These are phyloP conservation scores for Xylaria longipes DNA, from an alignment of 495 filamentous ascomycete genomes.

Conservation along the genomic window DNA sequence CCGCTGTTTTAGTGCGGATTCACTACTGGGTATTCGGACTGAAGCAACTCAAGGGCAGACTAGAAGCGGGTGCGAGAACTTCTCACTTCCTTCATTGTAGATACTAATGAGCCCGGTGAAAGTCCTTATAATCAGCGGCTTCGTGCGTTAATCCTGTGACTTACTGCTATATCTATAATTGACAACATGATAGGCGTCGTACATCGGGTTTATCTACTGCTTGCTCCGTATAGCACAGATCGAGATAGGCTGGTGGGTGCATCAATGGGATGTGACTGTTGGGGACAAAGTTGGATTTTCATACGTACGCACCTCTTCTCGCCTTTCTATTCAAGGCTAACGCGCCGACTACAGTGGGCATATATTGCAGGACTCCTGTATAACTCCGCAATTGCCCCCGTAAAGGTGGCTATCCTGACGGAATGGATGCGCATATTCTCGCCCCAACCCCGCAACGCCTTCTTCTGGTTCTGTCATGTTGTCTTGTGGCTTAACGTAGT, in stretches of 20 bases:
- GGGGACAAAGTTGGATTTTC: conserved; percentile 13
- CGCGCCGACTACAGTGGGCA: not conserved
- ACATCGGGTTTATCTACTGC: conserved; percentile 18
- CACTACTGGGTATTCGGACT: conserved; percentile 7
- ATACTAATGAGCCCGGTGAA: not conserved
- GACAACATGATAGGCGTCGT: conserved; percentile 8
- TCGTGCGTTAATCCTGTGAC: not conserved
- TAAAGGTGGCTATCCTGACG: conserved; percentile 17
- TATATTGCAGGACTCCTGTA: conserved; percentile 19
- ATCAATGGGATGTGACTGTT: conserved; percentile 22
- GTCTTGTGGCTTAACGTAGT: conserved; percentile 15
- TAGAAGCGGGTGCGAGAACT: conserved; percentile 17
- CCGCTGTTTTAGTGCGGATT: conserved; percentile 8
- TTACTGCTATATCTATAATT: not conserved
- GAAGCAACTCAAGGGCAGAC: conserved; percentile 14
- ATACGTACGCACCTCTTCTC: conserved; percentile 9
- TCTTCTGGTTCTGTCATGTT: conserved; percentile 18
- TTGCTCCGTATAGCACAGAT: conserved; percentile 13
- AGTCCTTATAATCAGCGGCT: conserved; percentile 16
- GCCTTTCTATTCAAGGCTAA: not conserved
- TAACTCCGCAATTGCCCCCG: conserved; percentile 4
- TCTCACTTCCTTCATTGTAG: not conserved
- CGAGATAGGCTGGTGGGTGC: conserved; percentile 25
- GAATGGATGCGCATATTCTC: conserved; percentile 23
- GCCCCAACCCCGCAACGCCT: not conserved